phyloP scores from a whole-genome alignment of 805 yeast genomes.

The Myxozyma neotropica region DNA sequence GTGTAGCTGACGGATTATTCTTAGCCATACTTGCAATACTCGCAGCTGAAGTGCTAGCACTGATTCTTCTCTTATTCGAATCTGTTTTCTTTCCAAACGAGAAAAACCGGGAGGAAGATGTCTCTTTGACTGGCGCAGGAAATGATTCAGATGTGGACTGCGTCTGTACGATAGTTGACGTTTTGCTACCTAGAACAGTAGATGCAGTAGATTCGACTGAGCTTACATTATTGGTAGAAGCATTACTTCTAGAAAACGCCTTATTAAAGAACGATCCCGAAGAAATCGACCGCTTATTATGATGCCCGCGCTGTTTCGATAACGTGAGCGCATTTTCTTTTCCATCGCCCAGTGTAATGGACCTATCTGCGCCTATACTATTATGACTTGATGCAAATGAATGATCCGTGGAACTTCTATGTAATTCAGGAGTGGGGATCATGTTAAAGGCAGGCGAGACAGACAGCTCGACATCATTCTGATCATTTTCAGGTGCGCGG shows the following conservation, averaged over 20 bases:
- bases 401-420: neutral
- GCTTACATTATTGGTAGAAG: neutral
- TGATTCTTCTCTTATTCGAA: neutral
- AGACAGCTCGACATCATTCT: neutral
- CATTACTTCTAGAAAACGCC: constrained; percentile 1
- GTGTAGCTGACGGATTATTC: neutral
- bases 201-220: neutral
- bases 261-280: constrained; percentile 19
- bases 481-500: neutral
- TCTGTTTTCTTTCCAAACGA: constrained; percentile 6
- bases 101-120: constrained; percentile 3
- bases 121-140: too few species aligned
- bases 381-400: constrained; percentile 9
- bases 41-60: neutral
- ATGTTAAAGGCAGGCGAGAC: neutral
- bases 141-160: neutral
- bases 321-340: neutral
- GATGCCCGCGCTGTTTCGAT: constrained; percentile 13
- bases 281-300: constrained; percentile 20
- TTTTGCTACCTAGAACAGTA: neutral
- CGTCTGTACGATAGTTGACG: neutral
- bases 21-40: neutral
- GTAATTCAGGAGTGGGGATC: neutral
- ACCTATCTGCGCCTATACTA: neutral
- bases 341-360: neutral